phyloP scores from a whole-genome alignment of 805 yeast species.

The Wickerhamomyces sydowiorum region DNA sequence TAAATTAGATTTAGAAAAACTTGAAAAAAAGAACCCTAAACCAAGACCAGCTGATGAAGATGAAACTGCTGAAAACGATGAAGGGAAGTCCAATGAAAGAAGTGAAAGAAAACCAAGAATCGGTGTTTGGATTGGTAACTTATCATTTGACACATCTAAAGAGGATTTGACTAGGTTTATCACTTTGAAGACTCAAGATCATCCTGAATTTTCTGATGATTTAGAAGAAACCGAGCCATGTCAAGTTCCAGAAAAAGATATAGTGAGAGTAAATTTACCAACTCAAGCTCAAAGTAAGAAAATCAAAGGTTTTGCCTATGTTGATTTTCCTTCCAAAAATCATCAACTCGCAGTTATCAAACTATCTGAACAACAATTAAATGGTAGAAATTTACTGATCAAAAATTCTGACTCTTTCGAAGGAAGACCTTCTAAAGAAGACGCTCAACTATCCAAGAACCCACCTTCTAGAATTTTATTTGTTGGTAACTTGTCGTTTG shows the following conservation, averaged over 20 bases:
- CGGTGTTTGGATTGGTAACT: conserved; percentile 94
- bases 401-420: conserved; percentile 77
- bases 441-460: conserved; percentile 52
- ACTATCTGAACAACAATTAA: conserved; percentile 65
- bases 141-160: conserved; percentile 75
- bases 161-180: conserved; percentile 69
- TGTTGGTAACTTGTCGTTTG: conserved; percentile 91
- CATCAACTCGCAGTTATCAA: conserved; percentile 59
- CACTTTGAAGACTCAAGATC: conserved; percentile 46
- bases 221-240: conserved; percentile 25
- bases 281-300: conserved; percentile 50
- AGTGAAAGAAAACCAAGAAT: conserved; percentile 35
- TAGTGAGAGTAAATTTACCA: conserved; percentile 80
- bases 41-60: conserved; percentile 23
- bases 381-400: conserved; percentile 82
- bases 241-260: conserved; percentile 47
- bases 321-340: conserved; percentile 62
- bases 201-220: conserved; percentile 24
- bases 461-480: conserved; percentile 88
- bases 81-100: too few species aligned
- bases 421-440: conserved; percentile 73
- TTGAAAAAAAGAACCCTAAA: conserved; percentile 23
- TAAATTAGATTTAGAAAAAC: conserved; percentile 53
- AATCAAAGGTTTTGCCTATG: conserved; percentile 82
- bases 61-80: too few species aligned